These are phyloP conservation scores for Pyrus pyrifolia DNA, from an alignment of 306 rosid species.

Conservation along the genomic window DNA sequence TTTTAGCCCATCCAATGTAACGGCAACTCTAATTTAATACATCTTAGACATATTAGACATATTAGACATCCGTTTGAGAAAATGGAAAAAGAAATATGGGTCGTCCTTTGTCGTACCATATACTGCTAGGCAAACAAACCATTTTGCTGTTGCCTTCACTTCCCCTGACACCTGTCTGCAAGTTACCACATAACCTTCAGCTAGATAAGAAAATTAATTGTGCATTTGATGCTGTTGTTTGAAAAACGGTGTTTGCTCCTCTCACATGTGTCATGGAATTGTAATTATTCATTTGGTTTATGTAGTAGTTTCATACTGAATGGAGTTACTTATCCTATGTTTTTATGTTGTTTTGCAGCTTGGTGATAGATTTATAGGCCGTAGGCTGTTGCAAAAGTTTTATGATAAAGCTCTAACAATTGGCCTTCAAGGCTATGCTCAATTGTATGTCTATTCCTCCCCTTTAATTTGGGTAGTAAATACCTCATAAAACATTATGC, in stretches of 20 bases:
- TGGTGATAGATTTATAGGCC: conserved; percentile 84
- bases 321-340: conserved; percentile 4
- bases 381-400: conserved; percentile 72
- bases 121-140: neutral
- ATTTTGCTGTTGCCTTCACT: neutral
- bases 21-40: neutral
- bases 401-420: conserved; percentile 80
- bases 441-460: conserved; percentile 50
- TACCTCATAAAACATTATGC: neutral
- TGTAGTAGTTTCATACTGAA: conserved; percentile 5
- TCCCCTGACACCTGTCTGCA: neutral
- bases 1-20: neutral
- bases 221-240: neutral
- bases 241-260: neutral
- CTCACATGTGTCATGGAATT: neutral
- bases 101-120: neutral
- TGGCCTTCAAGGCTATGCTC: conserved; percentile 90
- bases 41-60: neutral
- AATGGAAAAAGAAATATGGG: neutral
- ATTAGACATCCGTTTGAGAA: neutral
- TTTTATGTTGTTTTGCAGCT: conserved; percentile 40
- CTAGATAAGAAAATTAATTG: neutral
- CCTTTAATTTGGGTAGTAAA: conserved; percentile 19
- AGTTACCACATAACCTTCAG: neutral
- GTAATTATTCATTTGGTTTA: neutral